These are phyloP conservation scores for Solanum gandarillasii DNA, from an alignment of 257 asterid species.

Conservation along the genomic window DNA sequence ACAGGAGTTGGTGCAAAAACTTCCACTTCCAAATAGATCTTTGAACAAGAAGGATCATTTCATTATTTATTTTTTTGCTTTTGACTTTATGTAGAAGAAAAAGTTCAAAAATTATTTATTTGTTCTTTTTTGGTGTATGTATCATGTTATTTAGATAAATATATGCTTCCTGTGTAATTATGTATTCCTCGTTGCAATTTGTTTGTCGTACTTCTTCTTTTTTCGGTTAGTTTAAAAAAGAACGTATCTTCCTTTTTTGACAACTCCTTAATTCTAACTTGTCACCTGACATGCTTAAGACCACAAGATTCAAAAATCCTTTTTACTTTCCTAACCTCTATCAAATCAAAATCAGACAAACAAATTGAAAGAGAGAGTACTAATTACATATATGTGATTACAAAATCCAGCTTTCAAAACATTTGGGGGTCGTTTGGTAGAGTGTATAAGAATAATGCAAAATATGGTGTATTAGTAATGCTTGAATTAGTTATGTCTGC, in stretches of 20 bases:
- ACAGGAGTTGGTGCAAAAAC: background rate
- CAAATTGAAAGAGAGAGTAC: background rate
- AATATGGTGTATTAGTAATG: no score
- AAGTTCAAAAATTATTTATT: background rate
- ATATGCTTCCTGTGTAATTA: background rate
- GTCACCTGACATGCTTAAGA: background rate
- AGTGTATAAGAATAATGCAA: no score
- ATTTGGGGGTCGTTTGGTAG: background rate
- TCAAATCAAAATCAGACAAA: no score
- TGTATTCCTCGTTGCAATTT: no score
- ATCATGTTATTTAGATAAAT: background rate
- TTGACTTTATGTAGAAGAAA: background rate
- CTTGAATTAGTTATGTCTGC: no score
- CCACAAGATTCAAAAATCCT: background rate
- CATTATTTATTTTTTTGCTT: background rate
- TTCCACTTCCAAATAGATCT: background rate
- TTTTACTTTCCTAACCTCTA: background rate
- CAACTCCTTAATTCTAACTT: background rate
- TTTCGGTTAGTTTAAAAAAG: no score
- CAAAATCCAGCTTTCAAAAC: background rate
- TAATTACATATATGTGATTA: background rate
- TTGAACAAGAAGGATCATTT: background rate
- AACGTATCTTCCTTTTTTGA: no score
- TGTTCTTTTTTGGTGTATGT: background rate
- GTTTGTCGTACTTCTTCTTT: no score